phyloP scores from a whole-genome alignment of 306 rosid species.

The Ormosia semicastrata region DNA sequence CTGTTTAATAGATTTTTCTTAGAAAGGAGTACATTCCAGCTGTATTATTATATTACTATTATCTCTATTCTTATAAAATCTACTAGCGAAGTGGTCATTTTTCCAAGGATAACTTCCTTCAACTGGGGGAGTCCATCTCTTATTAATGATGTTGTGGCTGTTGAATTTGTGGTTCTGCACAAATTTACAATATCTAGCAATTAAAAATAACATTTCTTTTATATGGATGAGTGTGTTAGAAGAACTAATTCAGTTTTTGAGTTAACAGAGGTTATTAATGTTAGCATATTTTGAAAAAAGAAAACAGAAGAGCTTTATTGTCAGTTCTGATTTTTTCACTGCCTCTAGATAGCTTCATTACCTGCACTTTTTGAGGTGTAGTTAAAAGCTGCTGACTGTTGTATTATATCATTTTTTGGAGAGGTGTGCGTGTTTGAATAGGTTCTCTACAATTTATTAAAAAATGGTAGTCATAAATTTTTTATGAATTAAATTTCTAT shows the following conservation, averaged over 20 bases:
- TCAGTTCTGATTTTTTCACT: background rate
- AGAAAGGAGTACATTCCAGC: background rate
- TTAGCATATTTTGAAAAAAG: background rate
- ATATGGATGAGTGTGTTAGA: background rate
- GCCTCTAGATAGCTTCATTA: background rate
- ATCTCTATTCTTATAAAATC: background rate
- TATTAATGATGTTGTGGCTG: background rate
- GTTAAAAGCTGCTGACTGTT: background rate
- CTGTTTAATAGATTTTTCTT: background rate
- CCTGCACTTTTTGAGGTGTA: background rate
- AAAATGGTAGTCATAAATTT: background rate
- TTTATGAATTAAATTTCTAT: background rate
- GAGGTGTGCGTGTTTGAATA: background rate
- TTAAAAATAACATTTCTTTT: background rate
- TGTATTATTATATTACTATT: background rate
- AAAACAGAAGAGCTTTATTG: background rate
- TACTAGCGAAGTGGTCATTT: background rate
- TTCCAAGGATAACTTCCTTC: conserved; percentile 15
- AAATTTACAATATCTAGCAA: background rate
- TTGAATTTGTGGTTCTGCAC: conserved; percentile 2
- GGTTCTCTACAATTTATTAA: background rate
- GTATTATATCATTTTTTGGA: background rate
- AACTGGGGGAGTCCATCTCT: background rate
- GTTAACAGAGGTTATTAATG: background rate
- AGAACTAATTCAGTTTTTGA: background rate